Evolutionary conservation across 2,329 filamentous ascomycete genomes (phyloP), one percentile per base, ranked within the genome.

Genomic region (Sarocladium strictum): DNA sequence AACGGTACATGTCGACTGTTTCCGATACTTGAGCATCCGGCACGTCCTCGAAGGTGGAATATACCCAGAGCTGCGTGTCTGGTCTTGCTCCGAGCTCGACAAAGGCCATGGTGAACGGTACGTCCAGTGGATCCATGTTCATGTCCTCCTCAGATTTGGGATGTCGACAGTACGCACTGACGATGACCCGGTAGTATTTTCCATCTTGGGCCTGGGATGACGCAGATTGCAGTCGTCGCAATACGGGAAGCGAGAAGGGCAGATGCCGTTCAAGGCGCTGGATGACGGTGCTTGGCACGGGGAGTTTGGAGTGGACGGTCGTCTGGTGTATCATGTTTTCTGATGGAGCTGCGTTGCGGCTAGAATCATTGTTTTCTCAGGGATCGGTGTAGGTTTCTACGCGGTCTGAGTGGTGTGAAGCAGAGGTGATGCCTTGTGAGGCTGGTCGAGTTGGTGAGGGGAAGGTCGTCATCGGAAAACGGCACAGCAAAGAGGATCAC

Each of bases 31-130:
- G n/a, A n/a, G 17, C 29, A 9, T 51, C 27, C 14, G 47, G 26
- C 7, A 57, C 53, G 55, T 70, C 66, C 56, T 84, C 78, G 2
- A 80, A 62, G 0, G 76, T 77, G 1, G 73, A 76, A 65, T 84
- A 88, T 1, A 88, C 62, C 78, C 81, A 87, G 27, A 83, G 70
- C 58, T 87, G 79, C 0, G 86, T 88, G 63, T 87, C 84, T 0
- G 81, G 82, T 0, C 76, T 74, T 54, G 74, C 74, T 3, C 77
- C 77, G 19, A 84, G 73, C 65, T 89, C 85, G 5, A 86, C 63
- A 62, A 84, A 87, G 0, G 79, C 81, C 1, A 78, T 79, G 1
- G 77, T 75, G 62, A 87, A 84, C 12, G 19, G 54, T 3, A 55
- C 54, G 3, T 58, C 51, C 1, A 52, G 45, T 1, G 58, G 7